phyloP scores from a whole-genome alignment of 768 basidiomycete species.

The Gloeostereum incarnatum region DNA sequence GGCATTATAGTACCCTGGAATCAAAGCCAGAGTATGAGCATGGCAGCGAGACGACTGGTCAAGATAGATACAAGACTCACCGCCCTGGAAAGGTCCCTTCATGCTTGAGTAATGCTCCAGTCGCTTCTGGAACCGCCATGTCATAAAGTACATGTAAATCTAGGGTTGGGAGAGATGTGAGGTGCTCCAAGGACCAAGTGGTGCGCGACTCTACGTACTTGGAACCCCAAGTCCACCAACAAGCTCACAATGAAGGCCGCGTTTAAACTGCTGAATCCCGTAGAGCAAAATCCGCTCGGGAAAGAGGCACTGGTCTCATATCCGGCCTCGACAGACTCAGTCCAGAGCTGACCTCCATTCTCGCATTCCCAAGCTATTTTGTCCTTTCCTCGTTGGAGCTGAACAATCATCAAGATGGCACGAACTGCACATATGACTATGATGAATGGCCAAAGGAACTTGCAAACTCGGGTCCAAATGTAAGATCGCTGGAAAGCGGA shows the following conservation, averaged over 20 bases:
- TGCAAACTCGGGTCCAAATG: constrained; percentile 54
- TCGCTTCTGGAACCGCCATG: constrained; percentile 65
- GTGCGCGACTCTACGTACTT: constrained; percentile 33
- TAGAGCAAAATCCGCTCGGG: constrained; percentile 46
- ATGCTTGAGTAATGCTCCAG: constrained; percentile 57
- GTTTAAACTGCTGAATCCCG: constrained; percentile 52
- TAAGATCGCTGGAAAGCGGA: constrained; percentile 48
- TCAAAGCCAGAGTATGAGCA: constrained; percentile 16
- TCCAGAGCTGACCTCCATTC: constrained; percentile 60
- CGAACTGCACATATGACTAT: constrained; percentile 57
- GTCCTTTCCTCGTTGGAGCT: constrained; percentile 59
- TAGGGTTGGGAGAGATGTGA: constrained; percentile 14
- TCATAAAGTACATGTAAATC: constrained; percentile 72
- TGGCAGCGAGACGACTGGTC: constrained; percentile 8
- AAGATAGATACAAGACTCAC: constrained; percentile 29
- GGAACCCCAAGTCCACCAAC: constrained; percentile 56
- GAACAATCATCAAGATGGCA: constrained; percentile 64
- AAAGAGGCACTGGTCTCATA: constrained; percentile 31
- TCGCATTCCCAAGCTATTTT: constrained; percentile 68
- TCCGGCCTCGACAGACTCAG: constrained; percentile 30
- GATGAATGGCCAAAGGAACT: constrained; percentile 64
- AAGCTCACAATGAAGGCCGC: constrained; percentile 57
- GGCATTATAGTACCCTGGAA: constrained; percentile 44
- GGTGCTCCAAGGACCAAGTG: constrained; percentile 9
- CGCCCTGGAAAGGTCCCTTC: constrained; percentile 55